Percentiles rank a stretch among this genome's conserved stretches.
These are phyloP conservation scores for Collybia sordida DNA, from an alignment of 768 basidiomycete genomes.

Conservation along the genomic window DNA sequence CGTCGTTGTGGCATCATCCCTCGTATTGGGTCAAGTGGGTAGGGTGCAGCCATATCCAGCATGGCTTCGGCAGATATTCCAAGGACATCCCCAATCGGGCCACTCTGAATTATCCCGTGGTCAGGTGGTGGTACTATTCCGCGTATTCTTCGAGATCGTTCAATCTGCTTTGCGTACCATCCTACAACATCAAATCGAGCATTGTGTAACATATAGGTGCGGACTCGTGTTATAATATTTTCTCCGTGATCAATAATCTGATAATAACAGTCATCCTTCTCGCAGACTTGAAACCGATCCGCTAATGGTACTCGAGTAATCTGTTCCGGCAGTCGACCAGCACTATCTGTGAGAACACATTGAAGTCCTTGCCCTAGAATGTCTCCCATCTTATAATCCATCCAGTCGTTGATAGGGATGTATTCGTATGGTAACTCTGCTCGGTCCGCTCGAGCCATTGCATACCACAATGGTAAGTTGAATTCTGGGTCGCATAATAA, in stretches of 20 bases:
- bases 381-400: conserved; percentile 5
- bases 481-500: background rate
- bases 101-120: background rate
- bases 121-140: background rate
- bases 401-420: background rate
- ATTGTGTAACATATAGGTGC: background rate
- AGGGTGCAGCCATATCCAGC: background rate
- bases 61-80: background rate
- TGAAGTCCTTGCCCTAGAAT: background rate
- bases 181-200: background rate
- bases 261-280: conserved; percentile 1
- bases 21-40: background rate
- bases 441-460: background rate
- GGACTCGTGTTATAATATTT: background rate
- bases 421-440: background rate
- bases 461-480: conserved; percentile 4
- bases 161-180: conserved; percentile 3
- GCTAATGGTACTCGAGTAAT: too few relatives aligned
- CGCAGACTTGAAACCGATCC: background rate
- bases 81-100: background rate
- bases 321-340: too few relatives aligned
- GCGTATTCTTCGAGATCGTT: background rate
- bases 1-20: background rate
- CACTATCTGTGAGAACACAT: background rate
- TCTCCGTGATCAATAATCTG: conserved; percentile 8